Conservation (phyloP, 148 eudicot species). For the Polygonum aviculare region DNA sequence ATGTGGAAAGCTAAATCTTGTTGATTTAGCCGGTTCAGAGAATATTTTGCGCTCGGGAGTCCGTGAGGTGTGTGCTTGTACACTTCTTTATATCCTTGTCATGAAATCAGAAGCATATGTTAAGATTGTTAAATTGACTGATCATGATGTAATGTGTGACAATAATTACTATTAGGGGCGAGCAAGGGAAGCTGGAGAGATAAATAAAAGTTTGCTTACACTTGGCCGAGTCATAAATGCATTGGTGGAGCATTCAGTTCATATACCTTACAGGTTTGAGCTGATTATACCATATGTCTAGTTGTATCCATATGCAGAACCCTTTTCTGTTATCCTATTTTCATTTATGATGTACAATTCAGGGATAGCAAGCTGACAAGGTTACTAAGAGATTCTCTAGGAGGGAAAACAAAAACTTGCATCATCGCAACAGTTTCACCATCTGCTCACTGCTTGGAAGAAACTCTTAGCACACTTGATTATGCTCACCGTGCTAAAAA, state of each 20-base stretch:
- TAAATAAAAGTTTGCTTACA: conserved; percentile 84
- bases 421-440: conserved; percentile 83
- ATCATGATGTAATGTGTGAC: not conserved
- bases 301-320: not conserved
- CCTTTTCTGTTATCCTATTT: not conserved
- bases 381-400: conserved; percentile 75
- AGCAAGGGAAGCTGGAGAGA: conserved; percentile 86
- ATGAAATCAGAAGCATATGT: not conserved
- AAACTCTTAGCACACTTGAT: conserved; percentile 87
- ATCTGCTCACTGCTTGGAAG: conserved; percentile 64
- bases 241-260: conserved; percentile 73
- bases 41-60: conserved; percentile 77
- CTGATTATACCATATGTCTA: not conserved
- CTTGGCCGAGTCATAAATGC: conserved; percentile 76
- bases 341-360: conserved; percentile 3
- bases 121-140: not conserved
- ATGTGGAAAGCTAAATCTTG: conserved; percentile 90
- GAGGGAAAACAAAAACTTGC: conserved; percentile 91
- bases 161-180: conserved; percentile 31
- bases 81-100: not conserved
- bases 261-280: conserved; percentile 76
- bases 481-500: conserved; percentile 86
- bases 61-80: conserved; percentile 44
- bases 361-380: conserved; percentile 95
- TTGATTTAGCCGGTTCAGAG: conserved; percentile 91